phyloP scores from a whole-genome alignment of 345 rosid genomes.

The Camelina hispida region DNA sequence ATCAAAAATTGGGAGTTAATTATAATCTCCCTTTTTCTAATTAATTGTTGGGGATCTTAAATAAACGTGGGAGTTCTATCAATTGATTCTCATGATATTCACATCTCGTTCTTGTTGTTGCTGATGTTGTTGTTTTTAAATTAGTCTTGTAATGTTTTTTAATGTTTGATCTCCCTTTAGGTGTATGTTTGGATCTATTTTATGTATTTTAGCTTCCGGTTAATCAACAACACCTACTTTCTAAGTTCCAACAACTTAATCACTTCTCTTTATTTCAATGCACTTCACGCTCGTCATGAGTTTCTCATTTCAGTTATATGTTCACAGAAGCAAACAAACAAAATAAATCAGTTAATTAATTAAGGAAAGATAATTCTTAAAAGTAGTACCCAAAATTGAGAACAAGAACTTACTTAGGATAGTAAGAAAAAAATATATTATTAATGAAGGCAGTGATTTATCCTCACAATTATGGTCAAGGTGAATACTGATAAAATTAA shows the following conservation, averaged over 20 bases:
- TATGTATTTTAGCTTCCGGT: neutral
- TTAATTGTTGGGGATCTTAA: conserved; percentile 25
- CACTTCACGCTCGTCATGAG: neutral
- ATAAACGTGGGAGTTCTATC: conserved; percentile 22
- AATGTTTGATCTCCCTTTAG: neutral
- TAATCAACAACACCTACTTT: conserved; percentile 16
- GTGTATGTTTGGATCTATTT: conserved; percentile 14
- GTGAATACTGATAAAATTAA: neutral
- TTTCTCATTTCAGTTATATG: neutral
- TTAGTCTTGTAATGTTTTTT: neutral
- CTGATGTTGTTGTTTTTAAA: conserved; percentile 5
- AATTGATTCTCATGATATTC: conserved; percentile 32
- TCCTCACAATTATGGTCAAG: neutral
- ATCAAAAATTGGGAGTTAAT: neutral
- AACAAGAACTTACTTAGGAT: neutral
- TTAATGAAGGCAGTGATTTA: neutral
- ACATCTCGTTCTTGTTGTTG: neutral
- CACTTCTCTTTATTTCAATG: neutral
- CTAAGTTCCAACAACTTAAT: neutral
- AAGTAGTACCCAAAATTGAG: neutral
- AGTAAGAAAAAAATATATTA: no score
- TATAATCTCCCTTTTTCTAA: conserved; percentile 1
- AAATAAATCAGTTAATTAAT: neutral
- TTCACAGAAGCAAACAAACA: neutral
- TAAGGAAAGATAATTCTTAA: neutral